Base-by-base conservation (phyloP, 495 filamentous ascomycete genomes). In the Hypomontagnella submonticulosa region DNA sequence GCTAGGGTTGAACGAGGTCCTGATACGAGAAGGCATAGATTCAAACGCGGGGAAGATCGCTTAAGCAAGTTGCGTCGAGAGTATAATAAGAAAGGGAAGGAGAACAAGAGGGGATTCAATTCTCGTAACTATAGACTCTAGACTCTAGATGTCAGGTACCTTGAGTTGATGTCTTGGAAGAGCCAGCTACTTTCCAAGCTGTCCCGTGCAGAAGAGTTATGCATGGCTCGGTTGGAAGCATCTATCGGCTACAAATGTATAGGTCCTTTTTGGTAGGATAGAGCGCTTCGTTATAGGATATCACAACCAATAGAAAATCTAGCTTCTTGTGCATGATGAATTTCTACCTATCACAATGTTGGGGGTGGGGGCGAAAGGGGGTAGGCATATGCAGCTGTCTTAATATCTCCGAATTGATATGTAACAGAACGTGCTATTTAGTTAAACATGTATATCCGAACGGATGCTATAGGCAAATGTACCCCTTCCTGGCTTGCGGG, bases 231-330 rank as follows among this genome's bases (percentile, higher is more conserved):
- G 23, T 66, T 61, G 37, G 40, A 30, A 52, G 40, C 18, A 51
- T 23, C 10, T 16, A 23, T 52, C 23, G 32, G 23, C 16, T 30
- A 30, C 30, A 42, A n/a, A 36, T 13, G 6, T 7, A 55, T 41
- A 47, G 53, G 32, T 6, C 51, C 51, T 55, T 69, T 69, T 69
- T 49, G 20, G 66, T 50, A 59, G 66, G 66, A 40, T 69, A 69
- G 43, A 38, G 66, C 66, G 66, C 66, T 69, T 69, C 55, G 37
- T 60, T 60, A 50, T 48, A 55, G 60, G 66, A 69, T 63, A 63
- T 42, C 16, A 30, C 40, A 27, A 11, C 66, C 66, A 69, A 69
- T 69, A 55, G 12, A 51, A 69, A 63, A 41, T 69, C 59, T 42
- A 10, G 34, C 18, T 51, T 52, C 34, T 46, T 13, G 19, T 63